These are phyloP conservation scores for Solanum dulcamara DNA, from an alignment of 257 asterid species.

Conservation along the genomic window DNA sequence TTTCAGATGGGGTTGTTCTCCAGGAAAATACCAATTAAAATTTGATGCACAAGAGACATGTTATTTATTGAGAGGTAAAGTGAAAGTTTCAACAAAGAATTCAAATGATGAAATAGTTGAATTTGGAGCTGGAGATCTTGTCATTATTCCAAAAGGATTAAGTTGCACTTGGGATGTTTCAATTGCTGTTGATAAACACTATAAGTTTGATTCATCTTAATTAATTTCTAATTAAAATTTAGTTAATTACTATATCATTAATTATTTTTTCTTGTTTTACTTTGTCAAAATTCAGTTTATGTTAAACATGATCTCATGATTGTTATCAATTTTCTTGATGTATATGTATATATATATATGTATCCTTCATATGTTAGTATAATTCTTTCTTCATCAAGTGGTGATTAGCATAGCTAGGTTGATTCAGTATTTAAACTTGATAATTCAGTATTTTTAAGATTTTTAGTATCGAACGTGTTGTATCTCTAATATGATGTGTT, in stretches of 20 bases:
- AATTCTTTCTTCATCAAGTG: not conserved
- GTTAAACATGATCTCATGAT: not conserved
- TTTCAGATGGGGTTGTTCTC: constrained; percentile 81
- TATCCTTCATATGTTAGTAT: not conserved
- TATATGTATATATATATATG: not conserved
- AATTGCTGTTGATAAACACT: constrained; percentile 74
- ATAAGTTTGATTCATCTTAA: constrained; percentile 51
- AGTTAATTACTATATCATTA: not conserved
- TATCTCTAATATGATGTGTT: not conserved
- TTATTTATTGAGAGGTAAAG: constrained; percentile 66
- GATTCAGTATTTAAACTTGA: not conserved
- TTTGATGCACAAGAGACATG: constrained; percentile 80
- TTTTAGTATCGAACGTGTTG: not conserved
- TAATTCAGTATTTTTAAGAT: not conserved
- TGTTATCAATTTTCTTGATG: not conserved
- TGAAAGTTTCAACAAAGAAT: constrained; percentile 61
- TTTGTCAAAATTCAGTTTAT: not conserved
- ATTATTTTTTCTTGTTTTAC: not conserved
- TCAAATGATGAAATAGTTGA: constrained; percentile 46
- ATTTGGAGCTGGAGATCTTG: constrained; percentile 88
- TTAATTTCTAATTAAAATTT: not conserved
- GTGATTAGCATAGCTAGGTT: too few species aligned
- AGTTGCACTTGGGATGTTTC: constrained; percentile 95
- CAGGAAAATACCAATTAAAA: constrained; percentile 77
- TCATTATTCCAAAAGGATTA: constrained; percentile 66